phyloP scores from a whole-genome alignment of 371 early-diverging fungal species.

The Aphelidium insulamus region DNA sequence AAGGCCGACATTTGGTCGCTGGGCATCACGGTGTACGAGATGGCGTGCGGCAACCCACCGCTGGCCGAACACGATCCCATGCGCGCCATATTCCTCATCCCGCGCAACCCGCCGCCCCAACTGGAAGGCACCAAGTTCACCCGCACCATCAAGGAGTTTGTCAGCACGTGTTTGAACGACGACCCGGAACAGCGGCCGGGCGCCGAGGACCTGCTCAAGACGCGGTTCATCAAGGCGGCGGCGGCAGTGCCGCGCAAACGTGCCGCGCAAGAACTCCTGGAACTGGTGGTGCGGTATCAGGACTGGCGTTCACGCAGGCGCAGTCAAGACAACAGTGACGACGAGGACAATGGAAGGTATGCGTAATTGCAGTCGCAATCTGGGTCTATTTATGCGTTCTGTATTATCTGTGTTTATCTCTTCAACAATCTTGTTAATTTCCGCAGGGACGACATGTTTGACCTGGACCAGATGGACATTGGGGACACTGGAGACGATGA shows the following conservation, averaged over 20 bases:
- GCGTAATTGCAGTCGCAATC: too few species aligned
- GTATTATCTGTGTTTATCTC: too few species aligned
- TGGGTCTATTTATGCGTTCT: too few species aligned
- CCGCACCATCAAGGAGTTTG: slow-evolving; percentile 64
- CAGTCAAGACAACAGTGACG: too few species aligned
- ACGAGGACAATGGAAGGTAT: too few species aligned
- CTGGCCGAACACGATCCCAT: slow-evolving; percentile 77
- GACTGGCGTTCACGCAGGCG: too few species aligned
- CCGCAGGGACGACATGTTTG: too few species aligned
- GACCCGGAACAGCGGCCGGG: slow-evolving; percentile 49
- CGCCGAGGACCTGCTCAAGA: slow-evolving; percentile 21
- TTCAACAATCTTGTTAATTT: too few species aligned
- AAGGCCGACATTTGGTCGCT: slow-evolving; percentile 82
- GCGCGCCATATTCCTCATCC: slow-evolving; percentile 70
- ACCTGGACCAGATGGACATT: too few species aligned
- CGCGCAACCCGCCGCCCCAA: slow-evolving; percentile 18
- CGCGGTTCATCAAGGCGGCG: slow-evolving; percentile 15
- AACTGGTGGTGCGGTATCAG: slow-evolving; percentile 4
- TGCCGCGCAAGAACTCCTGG: slow-evolving; percentile 1
- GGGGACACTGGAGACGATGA: too few species aligned
- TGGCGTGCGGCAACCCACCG: slow-evolving; percentile 85
- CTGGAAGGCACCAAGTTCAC: slow-evolving; percentile 26
- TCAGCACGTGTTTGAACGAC: slow-evolving; percentile 57
- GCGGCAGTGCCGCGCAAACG: too few species aligned
- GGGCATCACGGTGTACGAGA: slow-evolving; percentile 90